Base-by-base conservation (phyloP, 2,329 filamentous ascomycete genomes). In the Calycina marina region DNA sequence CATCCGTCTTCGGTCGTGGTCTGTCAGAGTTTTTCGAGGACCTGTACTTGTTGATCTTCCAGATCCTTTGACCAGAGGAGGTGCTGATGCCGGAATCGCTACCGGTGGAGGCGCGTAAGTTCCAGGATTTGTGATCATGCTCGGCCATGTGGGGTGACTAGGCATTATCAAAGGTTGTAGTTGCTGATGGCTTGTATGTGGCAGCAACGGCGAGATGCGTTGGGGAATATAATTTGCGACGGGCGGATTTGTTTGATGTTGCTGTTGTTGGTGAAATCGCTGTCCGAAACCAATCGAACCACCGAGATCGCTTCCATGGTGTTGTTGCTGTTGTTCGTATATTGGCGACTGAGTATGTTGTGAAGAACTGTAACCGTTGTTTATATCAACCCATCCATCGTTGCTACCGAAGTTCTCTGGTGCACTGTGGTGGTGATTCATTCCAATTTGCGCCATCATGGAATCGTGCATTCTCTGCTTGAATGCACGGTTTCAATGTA, bases 1-100 rank as follows among this genome's bases (percentile, higher is more conserved):
- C 86, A 98, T 98, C 27, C 74, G 71, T 43, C 85, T 72, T 42
- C 90, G 79, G 54, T 96, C 86, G 37, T 83, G 77, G 50, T 93
- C 83, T 5, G 85, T 94, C 46, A 98, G 63, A 1, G 88, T 96
- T 57, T 84, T 84, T 45, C 85, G 69, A 4, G 82, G 80, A 29
- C 78, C 81, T 29, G 77, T 60, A 38, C 63, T 57, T 47, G 64
- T 52, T 30, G 62, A 51, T 40, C 64, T 65, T 12, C 60, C 50
- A 20, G 60, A 57, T 29, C 39, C 39, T 36, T 48, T 43, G 11
- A 44, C 37, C 22, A 66, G 59, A 24, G 67, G 66, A 28, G 69
- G 36, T n/a, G 44, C 62, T 37, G 30, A 25, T 8, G 67, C 61
- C 12, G 67, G 59, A 24, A 80, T 65, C 24, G 71, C 58, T 31